Conservation (phyloP, 2,329 filamentous ascomycete species). For the Endoconidiophora polonica region DNA sequence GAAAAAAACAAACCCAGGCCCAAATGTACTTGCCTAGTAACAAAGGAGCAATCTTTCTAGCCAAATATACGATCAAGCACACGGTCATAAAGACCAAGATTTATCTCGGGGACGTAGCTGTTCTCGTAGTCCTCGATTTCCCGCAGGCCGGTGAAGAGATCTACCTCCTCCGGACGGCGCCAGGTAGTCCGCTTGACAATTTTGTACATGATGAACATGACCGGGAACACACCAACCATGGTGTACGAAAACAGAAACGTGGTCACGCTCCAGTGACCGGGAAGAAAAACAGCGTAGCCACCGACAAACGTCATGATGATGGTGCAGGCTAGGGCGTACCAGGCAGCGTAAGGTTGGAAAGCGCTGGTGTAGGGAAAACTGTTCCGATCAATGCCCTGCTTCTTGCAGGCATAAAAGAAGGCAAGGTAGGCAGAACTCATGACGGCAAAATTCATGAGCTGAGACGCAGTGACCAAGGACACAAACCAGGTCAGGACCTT, state of each 20-base stretch:
- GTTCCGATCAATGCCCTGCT: slow-evolving; percentile 50
- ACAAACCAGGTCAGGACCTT: slow-evolving; percentile 60
- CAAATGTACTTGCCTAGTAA: no score
- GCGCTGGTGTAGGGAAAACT: slow-evolving; percentile 53
- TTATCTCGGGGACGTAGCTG: slow-evolving; percentile 29
- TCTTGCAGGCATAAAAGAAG: slow-evolving; percentile 52
- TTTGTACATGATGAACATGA: slow-evolving; percentile 58
- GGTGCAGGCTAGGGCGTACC: slow-evolving; percentile 44
- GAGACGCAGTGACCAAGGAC: slow-evolving; percentile 51
- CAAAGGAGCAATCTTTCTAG: no score
- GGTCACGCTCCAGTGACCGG: slow-evolving; percentile 44
- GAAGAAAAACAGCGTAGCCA: slow-evolving; percentile 61
- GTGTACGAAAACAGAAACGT: slow-evolving; percentile 65
- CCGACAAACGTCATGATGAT: slow-evolving; percentile 58
- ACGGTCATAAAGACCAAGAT: no score
- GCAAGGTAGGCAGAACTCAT: slow-evolving; percentile 56
- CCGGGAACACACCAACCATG: slow-evolving; percentile 54
- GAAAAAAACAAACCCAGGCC: no score
- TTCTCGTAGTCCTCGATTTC: slow-evolving; percentile 52
- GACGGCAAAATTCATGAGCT: slow-evolving; percentile 55
- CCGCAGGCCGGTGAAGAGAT: slow-evolving; percentile 44
- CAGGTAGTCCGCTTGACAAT: slow-evolving; percentile 44
- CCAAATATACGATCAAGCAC: no score
- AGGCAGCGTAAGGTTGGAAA: slow-evolving; percentile 57
- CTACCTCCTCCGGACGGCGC: slow-evolving; percentile 34